phyloP scores from a whole-genome alignment of 2,329 filamentous ascomycete species.

The Pseudogymnoascus sp. region DNA sequence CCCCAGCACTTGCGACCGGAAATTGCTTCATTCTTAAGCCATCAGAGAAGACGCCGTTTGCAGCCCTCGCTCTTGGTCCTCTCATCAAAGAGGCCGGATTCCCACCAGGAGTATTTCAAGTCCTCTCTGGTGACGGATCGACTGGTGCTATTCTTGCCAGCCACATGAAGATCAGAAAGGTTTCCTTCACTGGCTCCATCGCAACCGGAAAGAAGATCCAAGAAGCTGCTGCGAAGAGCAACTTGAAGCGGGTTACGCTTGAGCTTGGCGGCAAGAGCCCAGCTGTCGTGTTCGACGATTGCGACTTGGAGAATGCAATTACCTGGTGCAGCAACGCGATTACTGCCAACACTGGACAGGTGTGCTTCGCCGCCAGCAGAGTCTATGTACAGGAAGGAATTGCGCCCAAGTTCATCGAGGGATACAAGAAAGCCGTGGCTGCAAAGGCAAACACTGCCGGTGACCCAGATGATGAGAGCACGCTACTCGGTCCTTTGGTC shows the following conservation, averaged over 20 bases:
- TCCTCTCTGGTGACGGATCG: conserved; percentile 36
- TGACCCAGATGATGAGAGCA: conserved; percentile 52
- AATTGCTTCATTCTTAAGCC: conserved; percentile 57
- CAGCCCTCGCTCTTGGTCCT: conserved; percentile 42
- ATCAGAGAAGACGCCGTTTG: conserved; percentile 56
- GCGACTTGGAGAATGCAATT: conserved; percentile 43
- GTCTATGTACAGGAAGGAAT: conserved; percentile 60
- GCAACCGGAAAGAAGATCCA: conserved; percentile 36
- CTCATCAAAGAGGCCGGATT: conserved; percentile 25
- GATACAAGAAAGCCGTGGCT: conserved; percentile 55
- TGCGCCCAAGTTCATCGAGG: conserved; percentile 54
- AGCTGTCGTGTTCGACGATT: conserved; percentile 39
- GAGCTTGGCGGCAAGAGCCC: conserved; percentile 41
- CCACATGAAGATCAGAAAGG: conserved; percentile 18
- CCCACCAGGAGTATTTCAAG: conserved; percentile 37
- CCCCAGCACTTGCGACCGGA: conserved; percentile 53
- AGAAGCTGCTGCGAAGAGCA: conserved; percentile 35
- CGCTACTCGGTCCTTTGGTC: conserved; percentile 53
- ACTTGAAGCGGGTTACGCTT: conserved; percentile 39
- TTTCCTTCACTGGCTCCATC: conserved; percentile 38
- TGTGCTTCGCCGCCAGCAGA: conserved; percentile 67
- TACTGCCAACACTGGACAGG: conserved; percentile 67
- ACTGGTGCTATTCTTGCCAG: conserved; percentile 34
- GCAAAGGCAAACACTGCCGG: conserved; percentile 50
- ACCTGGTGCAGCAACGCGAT: conserved; percentile 38